Base-by-base conservation (phyloP, 208 protist species). In the Herpetomonas tarakana region DNA sequence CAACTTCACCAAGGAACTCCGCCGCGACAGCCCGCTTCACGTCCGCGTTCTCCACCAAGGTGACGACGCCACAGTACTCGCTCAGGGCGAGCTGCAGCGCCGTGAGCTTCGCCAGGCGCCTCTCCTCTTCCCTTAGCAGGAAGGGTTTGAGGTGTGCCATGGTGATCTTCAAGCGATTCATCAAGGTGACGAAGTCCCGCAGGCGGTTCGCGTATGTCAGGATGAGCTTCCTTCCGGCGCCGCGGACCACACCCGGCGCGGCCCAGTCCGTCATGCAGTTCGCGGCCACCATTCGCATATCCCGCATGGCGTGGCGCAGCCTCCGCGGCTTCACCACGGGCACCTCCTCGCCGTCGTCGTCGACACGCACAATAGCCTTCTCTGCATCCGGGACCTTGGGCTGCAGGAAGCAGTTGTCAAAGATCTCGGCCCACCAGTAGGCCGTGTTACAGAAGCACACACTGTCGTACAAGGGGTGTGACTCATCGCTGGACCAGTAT, bases 51-150 rank as follows among this genome's bases (percentile, higher is more conserved):
- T 65, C 46, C 18, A 67, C 2, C 24, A 83, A 30, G 1, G 25
- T 38, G 2, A 39, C 46, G 11, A 68, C n/a, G 28, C 61, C 45
- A 61, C 76, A 83, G 57, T 74, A 83, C 49, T 60, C 44, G 1
- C 55, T 53, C 18, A 83, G 56, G 1, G 26, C n/a, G 0, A 76
- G 22, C 60, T 79, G 64, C 25, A 78, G 44, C 16, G 44, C 44
- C 44, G 44, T 49, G 3, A 49, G 44, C 44, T 18, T 12, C 44
- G 44, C 44, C 9, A 24, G 16, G 19, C 44, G 44, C 44, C 9
- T 12, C 11, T 24, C 16, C 44, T 49, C 44, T 18, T 11, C 44
- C 16, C 16, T 11, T 4, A 49, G 19, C 9, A 49, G 19, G 19
- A 49, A 49, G 16, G 44, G 44, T 12, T 22, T 12, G 11, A 49